phyloP scores from a whole-genome alignment of 2,329 filamentous ascomycete species.

The Blastomyces emzantsi region DNA sequence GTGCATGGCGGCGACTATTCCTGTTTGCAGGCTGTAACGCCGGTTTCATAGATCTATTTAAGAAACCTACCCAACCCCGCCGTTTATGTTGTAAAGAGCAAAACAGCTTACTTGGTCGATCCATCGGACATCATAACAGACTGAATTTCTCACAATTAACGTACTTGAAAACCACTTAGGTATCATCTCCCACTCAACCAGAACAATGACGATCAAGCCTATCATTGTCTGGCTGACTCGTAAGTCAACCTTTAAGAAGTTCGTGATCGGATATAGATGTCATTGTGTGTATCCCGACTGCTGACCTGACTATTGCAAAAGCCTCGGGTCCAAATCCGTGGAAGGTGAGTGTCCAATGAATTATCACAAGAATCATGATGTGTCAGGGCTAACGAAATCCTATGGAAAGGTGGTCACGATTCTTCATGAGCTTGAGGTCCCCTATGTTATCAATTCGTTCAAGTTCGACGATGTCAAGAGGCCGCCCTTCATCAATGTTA shows the following conservation, averaged over 20 bases:
- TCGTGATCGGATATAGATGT: not conserved
- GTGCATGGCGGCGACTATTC: too few species aligned
- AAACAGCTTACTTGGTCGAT: not conserved
- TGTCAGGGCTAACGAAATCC: not conserved
- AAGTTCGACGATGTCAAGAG: not conserved
- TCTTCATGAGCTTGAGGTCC: constrained; percentile 5
- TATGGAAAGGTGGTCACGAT: not conserved
- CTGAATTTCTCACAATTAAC: not conserved
- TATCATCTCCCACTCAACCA: not conserved
- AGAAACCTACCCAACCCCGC: not conserved
- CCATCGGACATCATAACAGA: not conserved
- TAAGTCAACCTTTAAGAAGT: not conserved
- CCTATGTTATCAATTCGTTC: constrained; percentile 4
- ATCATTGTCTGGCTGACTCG: not conserved
- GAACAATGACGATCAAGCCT: not conserved
- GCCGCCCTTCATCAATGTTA: constrained; percentile 32
- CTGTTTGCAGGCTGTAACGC: too few species aligned
- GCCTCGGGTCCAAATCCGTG: not conserved
- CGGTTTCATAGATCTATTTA: constrained; percentile 5
- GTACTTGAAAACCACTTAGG: not conserved
- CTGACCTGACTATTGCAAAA: not conserved
- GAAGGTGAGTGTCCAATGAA: not conserved
- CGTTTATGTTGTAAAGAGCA: not conserved
- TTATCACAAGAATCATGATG: not conserved
- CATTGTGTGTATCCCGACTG: not conserved